A percentile compares a stretch with the other conserved stretches of the same genome.
Evolutionary conservation across 1,139 yeast genomes (phyloP).

Genomic region (Pichia sp.): DNA sequence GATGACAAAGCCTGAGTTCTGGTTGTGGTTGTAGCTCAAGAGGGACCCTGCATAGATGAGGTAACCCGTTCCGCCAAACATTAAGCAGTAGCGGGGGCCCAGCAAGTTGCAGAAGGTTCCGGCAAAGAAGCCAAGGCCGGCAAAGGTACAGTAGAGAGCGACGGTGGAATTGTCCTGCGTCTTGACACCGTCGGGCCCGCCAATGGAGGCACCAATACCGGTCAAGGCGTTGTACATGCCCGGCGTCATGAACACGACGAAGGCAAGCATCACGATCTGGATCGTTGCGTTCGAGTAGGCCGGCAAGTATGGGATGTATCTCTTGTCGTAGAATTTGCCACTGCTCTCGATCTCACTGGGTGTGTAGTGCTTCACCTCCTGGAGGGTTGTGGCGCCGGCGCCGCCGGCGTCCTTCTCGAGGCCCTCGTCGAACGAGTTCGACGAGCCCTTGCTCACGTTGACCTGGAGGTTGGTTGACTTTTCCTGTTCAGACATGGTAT

Average conservation of each 20-base stretch:
- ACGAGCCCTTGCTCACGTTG: background rate
- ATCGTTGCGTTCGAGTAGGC: conserved; percentile 43
- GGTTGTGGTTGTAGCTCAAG: conserved; percentile 44
- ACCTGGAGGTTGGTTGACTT: background rate
- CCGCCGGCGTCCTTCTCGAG: background rate
- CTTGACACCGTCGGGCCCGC: conserved; percentile 23
- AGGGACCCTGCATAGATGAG: conserved; percentile 51
- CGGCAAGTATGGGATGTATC: conserved; percentile 27
- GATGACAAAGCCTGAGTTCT: conserved; percentile 50
- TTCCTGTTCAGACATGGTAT: background rate
- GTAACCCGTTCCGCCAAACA: conserved; percentile 55
- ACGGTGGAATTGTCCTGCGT: conserved; percentile 44
- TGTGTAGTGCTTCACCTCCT: conserved; percentile 5
- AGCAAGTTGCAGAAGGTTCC: conserved; percentile 55
- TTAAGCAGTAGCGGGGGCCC: conserved; percentile 46
- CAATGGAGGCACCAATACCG: conserved; percentile 47
- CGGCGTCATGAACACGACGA: conserved; percentile 50
- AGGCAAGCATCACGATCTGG: conserved; percentile 45
- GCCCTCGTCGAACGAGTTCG: background rate
- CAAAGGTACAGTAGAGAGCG: conserved; percentile 54
- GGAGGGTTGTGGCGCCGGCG: background rate
- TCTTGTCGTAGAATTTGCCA: conserved; percentile 7
- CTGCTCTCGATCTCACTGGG: conserved; percentile 8
- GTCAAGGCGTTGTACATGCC: conserved; percentile 56
- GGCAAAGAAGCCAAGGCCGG: conserved; percentile 54